Evolutionary conservation across 495 filamentous ascomycete species (phyloP), one percentile per base, ranked within the genome.

Genomic region (Usnea hakonensis): DNA sequence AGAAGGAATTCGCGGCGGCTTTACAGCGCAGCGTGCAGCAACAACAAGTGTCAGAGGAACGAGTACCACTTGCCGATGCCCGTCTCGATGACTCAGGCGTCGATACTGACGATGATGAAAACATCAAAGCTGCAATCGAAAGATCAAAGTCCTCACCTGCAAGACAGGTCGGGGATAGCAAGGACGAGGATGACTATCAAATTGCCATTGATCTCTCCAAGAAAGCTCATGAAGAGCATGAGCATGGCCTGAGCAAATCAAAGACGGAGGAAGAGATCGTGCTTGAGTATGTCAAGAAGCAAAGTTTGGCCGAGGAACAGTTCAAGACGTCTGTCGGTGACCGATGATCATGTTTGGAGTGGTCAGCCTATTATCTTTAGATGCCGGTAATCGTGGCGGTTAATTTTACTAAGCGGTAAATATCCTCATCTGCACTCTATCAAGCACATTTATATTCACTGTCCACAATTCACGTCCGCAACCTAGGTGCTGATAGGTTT

Each of bases 231-330:
- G 60, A 63, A 33, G 62, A 69, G 44, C 64, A 74, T 37, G 67
- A 72, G 63, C 64, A 70, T 6, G 75, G 74, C 16, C 69, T 81
- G 30, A 68, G 66, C 32, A 76, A 74, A 62, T 68, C 76, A 56
- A 78, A 70, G 65, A 80, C 77, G 0, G 89, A 91, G 72, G 88
- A 91, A 69, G 83, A 88, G 35, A 82, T 88, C 63, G 80, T 92
- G 32, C 68, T 92, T 70, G 85, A 90, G 63, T 89, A 88, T 71
- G 79, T 90, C n/a, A 89, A 85, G 76, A 85, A 82, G 73, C 87
- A 90, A 73, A 90, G 88, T 73, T 67, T 90, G 26, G 79, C 80
- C 0, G 88, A 91, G 74, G 82, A 83, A 58, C 64, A 67, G 55
- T 58, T 64, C n/a, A 63, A 54, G 46, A 56, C 28, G 30, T 37